A percentile compares a stretch with the other conserved stretches of the same genome.
Conservation (phyloP, 2,329 filamentous ascomycete genomes). For the Neonectria coccinea region DNA sequence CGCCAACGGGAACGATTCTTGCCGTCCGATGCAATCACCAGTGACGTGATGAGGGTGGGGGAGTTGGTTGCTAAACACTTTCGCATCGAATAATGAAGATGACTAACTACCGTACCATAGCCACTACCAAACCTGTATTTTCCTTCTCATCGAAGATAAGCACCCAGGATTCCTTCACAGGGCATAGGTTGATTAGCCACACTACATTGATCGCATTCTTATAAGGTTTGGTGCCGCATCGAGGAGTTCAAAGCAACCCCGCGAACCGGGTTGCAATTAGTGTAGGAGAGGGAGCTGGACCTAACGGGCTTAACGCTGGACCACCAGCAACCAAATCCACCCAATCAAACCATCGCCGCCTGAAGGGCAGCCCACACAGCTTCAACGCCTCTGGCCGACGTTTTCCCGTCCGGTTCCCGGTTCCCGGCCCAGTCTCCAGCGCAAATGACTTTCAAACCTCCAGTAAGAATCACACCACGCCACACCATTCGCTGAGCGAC, state of each 20-base stretch:
- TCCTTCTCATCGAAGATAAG: neutral
- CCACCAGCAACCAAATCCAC: neutral
- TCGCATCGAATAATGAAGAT: neutral
- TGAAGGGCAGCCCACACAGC: neutral
- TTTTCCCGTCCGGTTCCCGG: conserved; percentile 24
- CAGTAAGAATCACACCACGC: conserved; percentile 41
- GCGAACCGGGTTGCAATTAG: neutral
- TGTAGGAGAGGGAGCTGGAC: conserved; percentile 19
- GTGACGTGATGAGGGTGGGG: conserved; percentile 18
- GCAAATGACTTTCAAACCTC: conserved; percentile 28
- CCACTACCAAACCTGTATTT: neutral
- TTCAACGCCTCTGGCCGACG: conserved; percentile 4
- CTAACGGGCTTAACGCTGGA: conserved; percentile 29
- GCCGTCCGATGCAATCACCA: neutral
- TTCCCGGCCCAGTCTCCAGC: neutral
- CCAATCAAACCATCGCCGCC: conserved; percentile 10
- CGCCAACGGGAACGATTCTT: conserved; percentile 2
- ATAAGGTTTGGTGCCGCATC: too few species aligned
- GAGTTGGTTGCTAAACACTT: neutral
- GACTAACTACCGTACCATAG: neutral
- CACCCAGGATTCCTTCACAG: neutral
- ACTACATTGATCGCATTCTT: too few species aligned
- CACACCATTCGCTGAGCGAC: conserved; percentile 32
- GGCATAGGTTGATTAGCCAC: too few species aligned
- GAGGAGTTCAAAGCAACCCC: neutral